These are phyloP conservation scores for Kitagawia praeruptora DNA, from an alignment of 129 eudicot genomes.

Conservation along the genomic window DNA sequence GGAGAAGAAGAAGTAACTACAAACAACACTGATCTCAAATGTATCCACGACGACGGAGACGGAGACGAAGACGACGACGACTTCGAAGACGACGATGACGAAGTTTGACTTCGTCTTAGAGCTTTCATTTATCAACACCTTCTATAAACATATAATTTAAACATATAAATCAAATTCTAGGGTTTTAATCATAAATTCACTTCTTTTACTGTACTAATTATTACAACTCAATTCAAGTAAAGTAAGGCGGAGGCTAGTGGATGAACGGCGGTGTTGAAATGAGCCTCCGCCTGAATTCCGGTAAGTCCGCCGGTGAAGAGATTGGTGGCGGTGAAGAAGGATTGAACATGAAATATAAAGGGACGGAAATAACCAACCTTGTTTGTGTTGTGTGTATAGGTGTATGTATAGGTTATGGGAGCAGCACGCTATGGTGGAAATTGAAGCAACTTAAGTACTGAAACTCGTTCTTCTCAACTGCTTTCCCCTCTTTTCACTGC, in stretches of 20 bases:
- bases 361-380: background rate
- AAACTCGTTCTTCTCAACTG: background rate
- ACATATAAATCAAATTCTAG: background rate
- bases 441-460: background rate
- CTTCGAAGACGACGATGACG: slow-evolving; percentile 22
- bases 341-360: background rate
- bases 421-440: background rate
- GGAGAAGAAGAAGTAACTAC: slow-evolving; percentile 65
- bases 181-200: background rate
- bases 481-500: background rate
- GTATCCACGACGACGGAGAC: slow-evolving; percentile 54
- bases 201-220: background rate
- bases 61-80: slow-evolving; percentile 38
- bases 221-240: background rate
- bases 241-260: background rate
- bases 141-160: too few relatives aligned
- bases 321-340: background rate
- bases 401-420: background rate
- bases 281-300: slow-evolving; percentile 1
- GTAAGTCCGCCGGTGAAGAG: background rate
- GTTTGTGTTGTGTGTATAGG: background rate
- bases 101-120: slow-evolving; percentile 58
- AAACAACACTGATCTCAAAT: slow-evolving; percentile 73
- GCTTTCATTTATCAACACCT: slow-evolving; percentile 43
- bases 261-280: background rate